Base-by-base conservation (phyloP, 2,329 filamentous ascomycete genomes). In the Tolypocladium capitatum region DNA sequence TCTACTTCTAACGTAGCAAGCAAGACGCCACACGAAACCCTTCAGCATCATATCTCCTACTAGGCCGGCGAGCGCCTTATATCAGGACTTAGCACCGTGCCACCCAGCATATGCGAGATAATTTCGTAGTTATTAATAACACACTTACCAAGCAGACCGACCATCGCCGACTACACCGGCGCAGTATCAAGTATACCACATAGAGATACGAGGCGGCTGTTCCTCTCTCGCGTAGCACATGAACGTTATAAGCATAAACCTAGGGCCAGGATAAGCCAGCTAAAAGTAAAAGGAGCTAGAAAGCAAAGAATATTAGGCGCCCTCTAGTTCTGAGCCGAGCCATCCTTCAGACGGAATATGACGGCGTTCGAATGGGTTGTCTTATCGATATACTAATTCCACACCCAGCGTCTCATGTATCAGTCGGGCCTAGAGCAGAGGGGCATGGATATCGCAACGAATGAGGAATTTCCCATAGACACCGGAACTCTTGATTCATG, bases 211-310 rank as follows among this genome's bases (percentile, higher is more conserved):
- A 2, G 76, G 67, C 0, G 80, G 78, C 54, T 84, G 80, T 55
- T 84, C 76, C 3, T 70, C 67, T 10, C 78, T 68, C 1, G 78
- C 81, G 54, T 81, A 72, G 73, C 78, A 84, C 78, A 82, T 82
- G 5, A 71, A 72, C 0, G 79, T 83, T 33, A 83, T 77, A 2
- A 84, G 61, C 68, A 83, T 80, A 50, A 83, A 80, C 1, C 64
- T 64, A 2, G 66, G 67, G 38, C 67, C 64, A 3, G 64, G 46
- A 63, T n/a, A 13, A 66, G 59, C 61, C 62, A 65, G n/a, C 63
- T 63, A 30, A 30, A 66, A 65, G 52, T 65, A 65, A 53, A 66
- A 66, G 46, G 53, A 55, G 38, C 61, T 62, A 4, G 63, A 64
- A 5, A 66, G 58, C 63, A 63, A 66, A 0, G 66, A 75, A 55